Conservation (phyloP, 2,329 filamentous ascomycete genomes). For the Coniochaeta sp. region DNA sequence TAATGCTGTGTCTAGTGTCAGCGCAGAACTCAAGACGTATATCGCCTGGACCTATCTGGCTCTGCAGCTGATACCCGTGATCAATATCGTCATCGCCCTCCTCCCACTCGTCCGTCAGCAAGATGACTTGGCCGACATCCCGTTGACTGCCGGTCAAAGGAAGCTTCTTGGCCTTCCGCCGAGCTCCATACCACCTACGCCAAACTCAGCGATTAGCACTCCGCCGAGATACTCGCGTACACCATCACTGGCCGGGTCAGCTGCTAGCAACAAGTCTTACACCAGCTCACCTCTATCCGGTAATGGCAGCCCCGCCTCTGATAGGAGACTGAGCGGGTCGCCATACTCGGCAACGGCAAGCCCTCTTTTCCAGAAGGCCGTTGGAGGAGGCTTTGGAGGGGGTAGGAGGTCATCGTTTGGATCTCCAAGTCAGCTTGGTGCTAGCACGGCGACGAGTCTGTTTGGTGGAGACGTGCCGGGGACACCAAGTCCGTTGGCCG, state of each 20-base stretch:
- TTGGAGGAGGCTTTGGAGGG: slow-evolving; percentile 33
- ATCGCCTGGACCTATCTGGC: slow-evolving; percentile 36
- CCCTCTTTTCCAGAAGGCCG: slow-evolving; percentile 61
- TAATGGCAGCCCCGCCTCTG: slow-evolving; percentile 39
- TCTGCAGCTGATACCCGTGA: slow-evolving; percentile 49
- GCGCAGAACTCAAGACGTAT: slow-evolving; percentile 25
- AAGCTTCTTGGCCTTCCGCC: slow-evolving; percentile 75
- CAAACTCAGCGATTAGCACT: slow-evolving; percentile 69
- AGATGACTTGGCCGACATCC: slow-evolving; percentile 82
- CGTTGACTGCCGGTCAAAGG: slow-evolving; percentile 83
- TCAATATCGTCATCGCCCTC: slow-evolving; percentile 66
- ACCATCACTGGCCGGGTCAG: slow-evolving; percentile 55
- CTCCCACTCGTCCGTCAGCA: slow-evolving; percentile 63
- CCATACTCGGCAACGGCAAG: slow-evolving; percentile 39
- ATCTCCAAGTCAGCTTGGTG: slow-evolving; percentile 44
- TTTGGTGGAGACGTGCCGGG: slow-evolving; percentile 49
- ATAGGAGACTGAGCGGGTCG: slow-evolving; percentile 31
- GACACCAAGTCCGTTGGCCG: slow-evolving; percentile 60
- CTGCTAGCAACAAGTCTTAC: slow-evolving; percentile 51
- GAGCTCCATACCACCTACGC: slow-evolving; percentile 53
- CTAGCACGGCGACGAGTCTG: slow-evolving; percentile 36
- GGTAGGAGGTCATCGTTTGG: slow-evolving; percentile 58
- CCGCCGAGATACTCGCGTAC: slow-evolving; percentile 82
- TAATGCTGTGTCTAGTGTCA: slow-evolving; percentile 20
- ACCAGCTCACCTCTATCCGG: slow-evolving; percentile 52